Conservation (phyloP, 2,329 filamentous ascomycete genomes). For the Ascochyta fabae region DNA sequence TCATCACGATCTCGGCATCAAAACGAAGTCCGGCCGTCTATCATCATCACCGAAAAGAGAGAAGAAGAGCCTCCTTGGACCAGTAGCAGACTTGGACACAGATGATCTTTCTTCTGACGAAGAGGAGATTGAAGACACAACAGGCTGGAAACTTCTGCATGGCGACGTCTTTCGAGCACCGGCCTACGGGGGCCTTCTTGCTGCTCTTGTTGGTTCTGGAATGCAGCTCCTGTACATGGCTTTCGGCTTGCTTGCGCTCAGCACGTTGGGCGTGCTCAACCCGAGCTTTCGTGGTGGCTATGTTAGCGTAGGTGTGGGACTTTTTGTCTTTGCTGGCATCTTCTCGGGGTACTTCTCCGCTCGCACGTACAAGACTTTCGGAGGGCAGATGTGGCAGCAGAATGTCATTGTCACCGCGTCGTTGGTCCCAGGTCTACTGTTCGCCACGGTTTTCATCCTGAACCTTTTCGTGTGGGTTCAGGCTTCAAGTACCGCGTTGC, state of each 20-base stretch:
- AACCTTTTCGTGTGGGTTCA: slow-evolving; percentile 92
- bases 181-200: slow-evolving; percentile 72
- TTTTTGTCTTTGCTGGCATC: slow-evolving; percentile 82
- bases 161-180: slow-evolving; percentile 87
- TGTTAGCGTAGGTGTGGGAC: slow-evolving; percentile 79
- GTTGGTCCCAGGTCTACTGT: slow-evolving; percentile 79
- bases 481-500: slow-evolving; percentile 84
- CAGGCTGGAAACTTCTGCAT: slow-evolving; percentile 87
- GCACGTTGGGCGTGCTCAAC: slow-evolving; percentile 79
- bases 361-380: slow-evolving; percentile 82
- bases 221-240: slow-evolving; percentile 88
- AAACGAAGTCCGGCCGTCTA: slow-evolving; percentile 43
- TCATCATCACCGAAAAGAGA: slow-evolving; percentile 56
- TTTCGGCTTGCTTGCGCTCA: slow-evolving; percentile 72
- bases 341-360: slow-evolving; percentile 90
- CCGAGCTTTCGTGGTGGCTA: slow-evolving; percentile 91
- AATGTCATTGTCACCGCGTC: slow-evolving; percentile 77
- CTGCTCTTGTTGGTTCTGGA: slow-evolving; percentile 82
- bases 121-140: slow-evolving; percentile 77
- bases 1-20: slow-evolving; percentile 65
- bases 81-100: slow-evolving; percentile 61
- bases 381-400: slow-evolving; percentile 73
- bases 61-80: slow-evolving; percentile 66
- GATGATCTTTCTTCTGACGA: slow-evolving; percentile 70
- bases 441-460: slow-evolving; percentile 76